phyloP scores from a whole-genome alignment of 495 filamentous ascomycete genomes.

The Jackrogersella minutella region DNA sequence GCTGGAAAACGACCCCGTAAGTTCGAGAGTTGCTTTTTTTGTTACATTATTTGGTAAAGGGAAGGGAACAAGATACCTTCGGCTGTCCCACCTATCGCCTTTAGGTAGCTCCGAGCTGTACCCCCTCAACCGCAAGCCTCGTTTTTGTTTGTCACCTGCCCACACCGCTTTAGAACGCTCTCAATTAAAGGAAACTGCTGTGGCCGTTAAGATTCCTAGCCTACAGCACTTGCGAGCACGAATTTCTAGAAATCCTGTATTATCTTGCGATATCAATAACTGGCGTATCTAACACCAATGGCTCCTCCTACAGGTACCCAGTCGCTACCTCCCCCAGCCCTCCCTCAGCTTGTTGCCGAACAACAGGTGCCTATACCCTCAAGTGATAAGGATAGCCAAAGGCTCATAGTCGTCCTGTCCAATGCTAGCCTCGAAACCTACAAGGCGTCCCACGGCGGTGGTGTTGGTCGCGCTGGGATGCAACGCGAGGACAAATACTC shows the following conservation, averaged over 20 bases:
- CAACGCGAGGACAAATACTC: constrained; percentile 92
- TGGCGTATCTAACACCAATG: constrained; percentile 36
- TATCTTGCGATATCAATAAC: constrained; percentile 1
- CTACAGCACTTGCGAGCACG: neutral
- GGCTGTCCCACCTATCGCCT: constrained; percentile 17
- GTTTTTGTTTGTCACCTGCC: neutral
- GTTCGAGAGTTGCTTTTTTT: constrained; percentile 31
- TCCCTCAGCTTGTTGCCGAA: constrained; percentile 91
- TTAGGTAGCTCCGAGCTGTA: constrained; percentile 29
- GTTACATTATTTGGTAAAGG: neutral
- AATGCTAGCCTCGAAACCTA: constrained; percentile 98
- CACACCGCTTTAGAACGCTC: neutral
- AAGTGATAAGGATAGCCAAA: constrained; percentile 85
- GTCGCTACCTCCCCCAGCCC: constrained; percentile 87
- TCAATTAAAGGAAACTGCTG: constrained; percentile 5
- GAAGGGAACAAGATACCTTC: neutral
- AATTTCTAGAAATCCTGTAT: neutral
- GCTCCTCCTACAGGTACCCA: constrained; percentile 68
- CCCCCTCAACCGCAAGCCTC: constrained; percentile 14
- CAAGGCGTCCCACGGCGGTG: constrained; percentile 77
- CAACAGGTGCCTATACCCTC: constrained; percentile 85
- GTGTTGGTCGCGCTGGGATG: constrained; percentile 64
- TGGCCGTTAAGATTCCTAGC: neutral
- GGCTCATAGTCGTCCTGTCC: constrained; percentile 93
- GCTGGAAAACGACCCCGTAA: constrained; percentile 47